Percentiles rank a stretch among this genome's conserved stretches.
Evolutionary conservation across 2,329 filamentous ascomycete species (phyloP).

Genomic region (Colletotrichum sp.): DNA sequence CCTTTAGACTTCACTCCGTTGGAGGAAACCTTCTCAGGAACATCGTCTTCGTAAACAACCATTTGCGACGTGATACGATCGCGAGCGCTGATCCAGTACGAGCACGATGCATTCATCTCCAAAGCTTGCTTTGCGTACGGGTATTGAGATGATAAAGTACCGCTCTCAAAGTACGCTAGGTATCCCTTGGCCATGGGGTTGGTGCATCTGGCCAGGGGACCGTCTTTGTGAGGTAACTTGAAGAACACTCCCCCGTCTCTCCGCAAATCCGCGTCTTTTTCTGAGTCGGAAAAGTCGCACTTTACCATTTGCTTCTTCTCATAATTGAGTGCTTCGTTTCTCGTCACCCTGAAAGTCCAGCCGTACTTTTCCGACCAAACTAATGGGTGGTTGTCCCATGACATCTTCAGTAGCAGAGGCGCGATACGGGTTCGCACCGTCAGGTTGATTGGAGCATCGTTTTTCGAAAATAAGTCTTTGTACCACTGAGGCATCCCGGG

Average conservation of each 20-base stretch:
- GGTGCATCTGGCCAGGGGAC: conserved; percentile 80
- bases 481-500: conserved; percentile 97
- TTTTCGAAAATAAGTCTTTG: conserved; percentile 82
- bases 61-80: conserved; percentile 95
- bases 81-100: conserved; percentile 97
- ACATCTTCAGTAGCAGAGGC: conserved; percentile 80
- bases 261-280: conserved; percentile 63
- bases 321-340: conserved; percentile 68
- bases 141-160: conserved; percentile 85
- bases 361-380: conserved; percentile 93
- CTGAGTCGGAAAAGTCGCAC: conserved; percentile 80
- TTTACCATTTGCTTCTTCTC: conserved; percentile 72
- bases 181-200: conserved; percentile 94
- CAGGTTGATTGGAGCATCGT: conserved; percentile 71
- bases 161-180: conserved; percentile 88
- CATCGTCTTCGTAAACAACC: conserved; percentile 83
- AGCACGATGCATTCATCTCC: conserved; percentile 98
- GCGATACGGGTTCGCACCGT: conserved; percentile 89
- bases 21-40: conserved; percentile 23
- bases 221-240: conserved; percentile 96
- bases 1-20: conserved; percentile 22
- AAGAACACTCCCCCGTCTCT: conserved; percentile 76
- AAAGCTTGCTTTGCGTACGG: conserved; percentile 91
- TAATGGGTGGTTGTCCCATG: conserved; percentile 89
- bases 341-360: conserved; percentile 86